Conservation (phyloP, 1,284 basidiomycete species). For the Naganishia liquefaciens region DNA sequence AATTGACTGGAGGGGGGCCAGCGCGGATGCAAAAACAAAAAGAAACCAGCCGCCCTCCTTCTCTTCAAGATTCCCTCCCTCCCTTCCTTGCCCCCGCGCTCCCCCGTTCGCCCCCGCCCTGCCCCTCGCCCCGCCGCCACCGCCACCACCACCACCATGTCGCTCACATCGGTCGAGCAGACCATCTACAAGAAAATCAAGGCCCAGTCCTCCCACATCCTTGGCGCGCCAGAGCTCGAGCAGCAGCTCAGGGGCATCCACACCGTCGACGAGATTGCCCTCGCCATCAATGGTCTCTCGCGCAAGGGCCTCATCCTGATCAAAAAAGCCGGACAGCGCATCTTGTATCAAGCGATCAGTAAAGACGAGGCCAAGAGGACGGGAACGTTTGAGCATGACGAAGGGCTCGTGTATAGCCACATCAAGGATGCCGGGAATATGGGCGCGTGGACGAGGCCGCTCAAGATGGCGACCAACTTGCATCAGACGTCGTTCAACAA, state of each 20-base stretch:
- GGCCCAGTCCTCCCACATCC: conserved; percentile 12
- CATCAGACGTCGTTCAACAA: conserved; percentile 41
- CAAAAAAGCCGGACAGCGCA: conserved; percentile 11
- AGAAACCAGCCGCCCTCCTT: not conserved
- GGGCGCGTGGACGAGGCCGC: conserved; percentile 29
- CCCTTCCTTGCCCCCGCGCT: too few species aligned
- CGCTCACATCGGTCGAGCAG: conserved; percentile 21
- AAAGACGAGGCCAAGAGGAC: conserved; percentile 33
- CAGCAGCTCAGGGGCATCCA: conserved; percentile 1
- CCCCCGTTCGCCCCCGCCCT: not conserved
- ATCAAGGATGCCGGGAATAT: conserved; percentile 31
- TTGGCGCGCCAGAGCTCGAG: conserved; percentile 14
- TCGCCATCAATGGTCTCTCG: conserved; percentile 26
- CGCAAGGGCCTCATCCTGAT: conserved; percentile 27
- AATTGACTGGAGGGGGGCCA: not conserved
- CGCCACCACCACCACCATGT: conserved; percentile 5
- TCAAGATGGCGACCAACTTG: conserved; percentile 31
- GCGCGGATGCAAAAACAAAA: conserved; percentile 7
- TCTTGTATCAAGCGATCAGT: conserved; percentile 24
- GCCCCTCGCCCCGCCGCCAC: not conserved
- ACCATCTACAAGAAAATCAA: conserved; percentile 26
- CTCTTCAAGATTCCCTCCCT: not conserved
- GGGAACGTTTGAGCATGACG: conserved; percentile 30
- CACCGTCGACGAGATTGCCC: conserved; percentile 17
- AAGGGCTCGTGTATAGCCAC: conserved; percentile 25